Evolutionary conservation across 2,329 filamentous ascomycete genomes (phyloP), one percentile per base, ranked within the genome.

Genomic region (Fusarium penzigii): DNA sequence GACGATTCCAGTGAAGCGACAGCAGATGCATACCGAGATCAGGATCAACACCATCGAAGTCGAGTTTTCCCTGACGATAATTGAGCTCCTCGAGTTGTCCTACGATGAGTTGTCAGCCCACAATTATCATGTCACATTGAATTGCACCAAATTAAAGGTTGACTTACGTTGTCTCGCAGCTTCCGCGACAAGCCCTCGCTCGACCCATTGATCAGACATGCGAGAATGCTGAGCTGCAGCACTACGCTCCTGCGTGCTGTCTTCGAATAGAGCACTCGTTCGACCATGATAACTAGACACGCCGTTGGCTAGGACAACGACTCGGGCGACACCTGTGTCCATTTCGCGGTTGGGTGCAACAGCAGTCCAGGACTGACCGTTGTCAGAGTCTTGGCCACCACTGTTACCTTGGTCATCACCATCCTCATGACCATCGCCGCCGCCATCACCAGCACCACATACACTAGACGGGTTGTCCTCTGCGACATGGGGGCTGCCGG

Each of bases 31-130:
- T 74, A 2, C 73, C 80, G 9, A 82, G 57, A 8, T 81, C 76
- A 0, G 78, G 74, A 38, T 80, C 75, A 1, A 83, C 73, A 1
- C 79, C 80, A 57, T 83, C 80, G 61, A 84, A 82, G 58, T 84
- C 79, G 3, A 82, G 70, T 48, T 74, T 75, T 1, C 71, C 73
- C 14, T 72, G 65, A 5, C 70, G 66, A 39, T 75, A 70, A 54
- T 82, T 76, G 49, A 81, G 66, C 1, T 71, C 69, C 50, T 83
- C 80, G 10, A 81, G 65, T 51, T 83, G 80, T 8, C 58, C 72
- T 75, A 41, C 29, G 12, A 11, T 25, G 20, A 25, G 5, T 25
- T 25, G 20, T 25, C 20, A 25, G 20, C 7, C 7, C 20, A 25
- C 20, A 7, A 7, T 25, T 25, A 7, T 25, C 20, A 25, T 7